Evolutionary conservation across 2,329 filamentous ascomycete species (phyloP).

Genomic region (Trichoderma atroviride): DNA sequence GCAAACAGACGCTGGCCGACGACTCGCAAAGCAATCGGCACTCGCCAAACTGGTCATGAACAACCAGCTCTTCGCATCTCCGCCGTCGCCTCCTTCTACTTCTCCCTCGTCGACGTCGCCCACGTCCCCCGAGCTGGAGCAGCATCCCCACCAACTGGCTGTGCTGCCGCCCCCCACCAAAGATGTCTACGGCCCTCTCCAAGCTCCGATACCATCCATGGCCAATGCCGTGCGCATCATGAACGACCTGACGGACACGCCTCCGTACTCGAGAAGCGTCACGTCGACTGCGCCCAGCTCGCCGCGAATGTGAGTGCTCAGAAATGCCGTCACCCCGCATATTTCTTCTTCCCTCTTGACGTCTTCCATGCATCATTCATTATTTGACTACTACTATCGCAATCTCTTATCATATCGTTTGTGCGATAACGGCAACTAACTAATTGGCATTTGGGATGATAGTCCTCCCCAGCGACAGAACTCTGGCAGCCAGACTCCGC

Average conservation of each 20-base stretch:
- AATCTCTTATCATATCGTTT: background rate
- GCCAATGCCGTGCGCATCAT: conserved; percentile 47
- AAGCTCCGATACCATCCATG: conserved; percentile 40
- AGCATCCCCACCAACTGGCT: conserved; percentile 37
- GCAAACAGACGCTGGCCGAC: conserved; percentile 37
- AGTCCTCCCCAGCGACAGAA: conserved; percentile 72
- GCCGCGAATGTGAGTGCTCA: conserved; percentile 56
- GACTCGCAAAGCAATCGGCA: conserved; percentile 46
- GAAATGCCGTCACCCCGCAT: background rate
- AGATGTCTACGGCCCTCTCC: conserved; percentile 35
- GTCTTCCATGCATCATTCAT: background rate
- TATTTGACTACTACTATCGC: background rate
- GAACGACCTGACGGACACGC: conserved; percentile 54
- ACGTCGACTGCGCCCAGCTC: conserved; percentile 62
- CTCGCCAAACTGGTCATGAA: conserved; percentile 52
- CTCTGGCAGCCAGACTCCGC: conserved; percentile 76
- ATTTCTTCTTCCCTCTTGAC: too few species aligned
- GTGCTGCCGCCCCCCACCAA: conserved; percentile 42
- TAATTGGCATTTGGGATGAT: conserved; percentile 26
- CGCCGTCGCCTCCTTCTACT: conserved; percentile 37
- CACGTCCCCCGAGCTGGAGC: conserved; percentile 38
- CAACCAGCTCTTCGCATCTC: conserved; percentile 43
- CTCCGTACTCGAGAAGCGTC: conserved; percentile 59
- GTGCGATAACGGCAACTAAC: background rate
- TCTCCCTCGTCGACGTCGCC: conserved; percentile 36